These are phyloP conservation scores for Phytophthora quininea DNA, from an alignment of 352 stramenopile genomes.

Conservation along the genomic window DNA sequence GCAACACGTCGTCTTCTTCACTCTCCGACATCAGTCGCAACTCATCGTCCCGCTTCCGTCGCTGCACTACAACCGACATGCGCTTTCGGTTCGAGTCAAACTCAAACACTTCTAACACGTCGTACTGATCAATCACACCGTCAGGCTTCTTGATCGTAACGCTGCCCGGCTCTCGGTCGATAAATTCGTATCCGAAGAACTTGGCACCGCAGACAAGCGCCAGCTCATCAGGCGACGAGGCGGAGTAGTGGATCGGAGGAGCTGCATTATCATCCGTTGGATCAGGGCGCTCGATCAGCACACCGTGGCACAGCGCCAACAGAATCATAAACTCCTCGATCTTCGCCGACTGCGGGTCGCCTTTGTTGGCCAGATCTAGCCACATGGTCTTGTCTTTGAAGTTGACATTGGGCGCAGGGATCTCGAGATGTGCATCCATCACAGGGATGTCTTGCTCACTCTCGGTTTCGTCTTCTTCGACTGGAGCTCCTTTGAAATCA, in stretches of 20 bases:
- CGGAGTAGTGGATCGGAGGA: constrained; percentile 74
- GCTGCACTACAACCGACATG: constrained; percentile 87
- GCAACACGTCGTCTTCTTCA: constrained; percentile 74
- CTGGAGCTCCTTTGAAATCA: constrained; percentile 57
- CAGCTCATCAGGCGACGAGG: constrained; percentile 90
- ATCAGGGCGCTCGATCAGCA: constrained; percentile 93
- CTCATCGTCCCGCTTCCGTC: constrained; percentile 71
- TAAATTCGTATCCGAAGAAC: constrained; percentile 87
- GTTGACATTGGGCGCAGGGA: constrained; percentile 69
- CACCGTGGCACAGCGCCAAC: constrained; percentile 94
- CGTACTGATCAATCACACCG: constrained; percentile 70
- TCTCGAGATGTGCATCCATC: constrained; percentile 37
- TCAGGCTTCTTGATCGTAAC: constrained; percentile 72
- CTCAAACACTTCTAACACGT: constrained; percentile 94
- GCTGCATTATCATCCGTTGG: constrained; percentile 31
- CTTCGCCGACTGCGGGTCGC: constrained; percentile 47
- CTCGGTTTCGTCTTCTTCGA: constrained; percentile 48
- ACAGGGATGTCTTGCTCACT: constrained; percentile 26
- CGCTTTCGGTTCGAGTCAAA: constrained; percentile 92
- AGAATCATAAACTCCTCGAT: constrained; percentile 88
- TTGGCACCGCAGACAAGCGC: constrained; percentile 87
- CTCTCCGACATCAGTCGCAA: constrained; percentile 69
- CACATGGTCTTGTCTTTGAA: constrained; percentile 77
- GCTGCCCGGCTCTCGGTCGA: constrained; percentile 69
- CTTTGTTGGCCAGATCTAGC: constrained; percentile 51